A percentile compares a stretch with the other conserved stretches of the same genome.
Evolutionary conservation across 75 land plant genomes (phyloP).

Genomic region (Pseudotsuga menziesii): DNA sequence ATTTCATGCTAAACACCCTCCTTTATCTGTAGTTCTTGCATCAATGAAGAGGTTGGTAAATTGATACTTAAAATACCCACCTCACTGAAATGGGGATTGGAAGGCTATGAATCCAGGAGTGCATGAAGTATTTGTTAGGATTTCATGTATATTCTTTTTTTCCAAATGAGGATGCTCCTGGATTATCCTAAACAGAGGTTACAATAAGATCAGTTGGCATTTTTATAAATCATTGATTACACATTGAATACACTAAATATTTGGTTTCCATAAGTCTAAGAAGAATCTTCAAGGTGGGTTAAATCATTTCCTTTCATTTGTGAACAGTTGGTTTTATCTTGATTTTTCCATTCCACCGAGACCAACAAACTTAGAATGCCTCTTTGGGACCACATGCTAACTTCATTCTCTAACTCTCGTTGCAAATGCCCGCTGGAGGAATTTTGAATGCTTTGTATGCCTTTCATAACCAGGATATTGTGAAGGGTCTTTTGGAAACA

Average conservation of each 20-base stretch:
- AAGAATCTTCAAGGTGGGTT: constrained; percentile 72
- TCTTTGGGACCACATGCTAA: not conserved
- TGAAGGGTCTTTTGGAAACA: constrained; percentile 28
- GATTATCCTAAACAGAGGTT: constrained; percentile 44
- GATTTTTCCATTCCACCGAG: not conserved
- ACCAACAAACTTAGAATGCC: not conserved
- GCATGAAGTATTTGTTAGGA: constrained; percentile 88
- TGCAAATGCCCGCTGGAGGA: constrained; percentile 43
- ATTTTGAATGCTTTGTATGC: constrained; percentile 32
- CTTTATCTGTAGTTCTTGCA: no score
- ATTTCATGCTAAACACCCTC: no score
- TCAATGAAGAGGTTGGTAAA: constrained; percentile 62
- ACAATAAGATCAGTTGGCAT: constrained; percentile 35
- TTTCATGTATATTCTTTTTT: constrained; percentile 78
- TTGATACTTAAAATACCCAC: constrained; percentile 70
- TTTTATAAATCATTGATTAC: constrained; percentile 52
- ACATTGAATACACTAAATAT: constrained; percentile 68
- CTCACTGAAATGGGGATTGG: constrained; percentile 21
- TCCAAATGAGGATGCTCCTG: constrained; percentile 60
- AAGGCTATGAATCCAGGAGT: constrained; percentile 35
- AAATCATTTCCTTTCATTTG: constrained; percentile 44
- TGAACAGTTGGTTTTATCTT: not conserved
- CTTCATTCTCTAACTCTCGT: not conserved
- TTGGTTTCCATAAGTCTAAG: constrained; percentile 82
- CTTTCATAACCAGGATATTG: constrained; percentile 32